Evolutionary conservation across 2,329 filamentous ascomycete species (phyloP).

Genomic region (Didymella sp.): DNA sequence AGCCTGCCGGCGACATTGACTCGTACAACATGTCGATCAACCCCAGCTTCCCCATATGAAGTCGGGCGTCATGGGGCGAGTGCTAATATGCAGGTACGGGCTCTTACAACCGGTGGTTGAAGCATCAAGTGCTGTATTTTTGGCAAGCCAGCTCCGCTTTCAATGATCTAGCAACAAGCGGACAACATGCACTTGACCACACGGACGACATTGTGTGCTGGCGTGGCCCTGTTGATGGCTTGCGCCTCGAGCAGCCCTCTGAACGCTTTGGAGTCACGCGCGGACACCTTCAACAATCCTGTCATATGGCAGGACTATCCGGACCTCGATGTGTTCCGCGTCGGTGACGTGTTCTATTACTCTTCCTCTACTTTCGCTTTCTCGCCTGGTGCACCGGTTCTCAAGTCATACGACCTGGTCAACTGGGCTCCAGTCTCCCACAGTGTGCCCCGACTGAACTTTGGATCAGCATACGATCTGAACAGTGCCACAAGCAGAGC

Average conservation of each 20-base stretch:
- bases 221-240: background rate
- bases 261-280: conserved; percentile 11
- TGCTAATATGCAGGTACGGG: background rate
- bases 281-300: conserved; percentile 56
- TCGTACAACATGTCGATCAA: conserved; percentile 1
- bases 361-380: conserved; percentile 65
- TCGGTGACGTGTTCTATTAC: conserved; percentile 61
- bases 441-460: conserved; percentile 49
- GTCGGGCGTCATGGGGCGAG: background rate
- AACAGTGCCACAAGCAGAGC: conserved; percentile 50
- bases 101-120: background rate
- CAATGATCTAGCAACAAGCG: background rate
- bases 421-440: conserved; percentile 56
- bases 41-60: conserved; percentile 7
- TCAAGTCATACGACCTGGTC: conserved; percentile 63
- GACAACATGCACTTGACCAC: background rate
- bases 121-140: background rate
- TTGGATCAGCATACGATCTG: conserved; percentile 57
- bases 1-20: background rate
- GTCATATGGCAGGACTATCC: conserved; percentile 64
- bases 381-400: conserved; percentile 63
- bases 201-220: background rate
- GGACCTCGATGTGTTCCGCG: conserved; percentile 62
- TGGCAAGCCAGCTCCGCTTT: background rate
- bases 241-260: background rate